Evolutionary conservation across 2,329 filamentous ascomycete genomes (phyloP).

Genomic region (Fusarium sarcochroum): DNA sequence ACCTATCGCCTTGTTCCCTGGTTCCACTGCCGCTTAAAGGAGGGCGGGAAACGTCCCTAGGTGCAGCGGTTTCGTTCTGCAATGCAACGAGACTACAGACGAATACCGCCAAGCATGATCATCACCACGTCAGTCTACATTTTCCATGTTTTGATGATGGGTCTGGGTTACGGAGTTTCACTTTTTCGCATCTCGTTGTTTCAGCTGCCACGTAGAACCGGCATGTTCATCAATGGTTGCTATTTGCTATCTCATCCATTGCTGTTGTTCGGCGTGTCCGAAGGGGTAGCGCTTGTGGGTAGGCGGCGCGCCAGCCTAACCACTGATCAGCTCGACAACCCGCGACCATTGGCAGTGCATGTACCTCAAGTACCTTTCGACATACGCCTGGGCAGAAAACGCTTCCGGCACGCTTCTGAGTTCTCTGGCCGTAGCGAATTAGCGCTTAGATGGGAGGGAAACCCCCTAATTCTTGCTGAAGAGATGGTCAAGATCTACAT

Average conservation of each 20-base stretch:
- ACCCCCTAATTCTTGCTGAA: conserved; percentile 8
- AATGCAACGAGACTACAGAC: conserved; percentile 15
- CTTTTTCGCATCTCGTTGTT: conserved; percentile 1
- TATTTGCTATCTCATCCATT: conserved; percentile 11
- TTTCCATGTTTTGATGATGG: conserved; percentile 2
- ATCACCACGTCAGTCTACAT: conserved; percentile 15
- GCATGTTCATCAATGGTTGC: conserved; percentile 8
- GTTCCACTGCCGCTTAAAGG: conserved; percentile 34
- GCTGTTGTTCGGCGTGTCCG: conserved; percentile 36
- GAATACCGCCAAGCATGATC: conserved; percentile 17
- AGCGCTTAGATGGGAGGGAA: neutral
- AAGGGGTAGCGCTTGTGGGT: conserved; percentile 40
- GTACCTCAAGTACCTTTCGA: conserved; percentile 14
- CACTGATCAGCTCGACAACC: conserved; percentile 30
- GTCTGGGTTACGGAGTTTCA: conserved; percentile 1
- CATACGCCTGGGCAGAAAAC: conserved; percentile 19
- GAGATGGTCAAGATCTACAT: conserved; percentile 19
- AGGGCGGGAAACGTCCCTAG: conserved; percentile 29
- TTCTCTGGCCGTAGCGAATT: conserved; percentile 9
- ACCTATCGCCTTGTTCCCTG: conserved; percentile 5
- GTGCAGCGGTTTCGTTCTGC: conserved; percentile 19
- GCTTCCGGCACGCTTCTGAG: conserved; percentile 1
- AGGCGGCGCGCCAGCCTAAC: conserved; percentile 37
- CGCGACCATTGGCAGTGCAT: conserved; percentile 2
- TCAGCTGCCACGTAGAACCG: conserved; percentile 19